Evolutionary conservation across 2,329 filamentous ascomycete species (phyloP).

Genomic region (Trichocomaceae sp.): DNA sequence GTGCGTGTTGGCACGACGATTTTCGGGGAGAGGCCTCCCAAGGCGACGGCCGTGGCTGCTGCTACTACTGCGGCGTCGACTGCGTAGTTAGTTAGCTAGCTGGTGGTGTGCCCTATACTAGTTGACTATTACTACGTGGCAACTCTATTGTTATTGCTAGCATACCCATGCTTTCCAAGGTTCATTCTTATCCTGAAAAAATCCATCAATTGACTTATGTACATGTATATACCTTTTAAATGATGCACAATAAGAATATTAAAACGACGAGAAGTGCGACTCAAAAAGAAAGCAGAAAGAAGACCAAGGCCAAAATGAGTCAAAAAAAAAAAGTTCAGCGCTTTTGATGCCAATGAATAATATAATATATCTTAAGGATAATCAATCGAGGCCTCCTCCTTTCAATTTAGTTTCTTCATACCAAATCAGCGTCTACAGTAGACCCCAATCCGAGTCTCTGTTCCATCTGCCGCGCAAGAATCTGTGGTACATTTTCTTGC

Average conservation of each 20-base stretch:
- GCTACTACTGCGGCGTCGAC: background rate
- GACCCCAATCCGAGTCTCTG: slow-evolving; percentile 61
- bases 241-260: slow-evolving; percentile 10
- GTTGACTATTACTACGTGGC: background rate
- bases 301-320: background rate
- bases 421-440: slow-evolving; percentile 13
- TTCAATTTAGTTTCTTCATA: background rate
- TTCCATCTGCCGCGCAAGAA: slow-evolving; percentile 81
- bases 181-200: background rate
- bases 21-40: slow-evolving; percentile 75
- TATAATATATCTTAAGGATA: background rate
- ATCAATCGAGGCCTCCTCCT: background rate
- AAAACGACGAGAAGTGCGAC: background rate
- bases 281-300: background rate
- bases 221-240: slow-evolving; percentile 10
- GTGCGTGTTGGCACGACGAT: slow-evolving; percentile 91
- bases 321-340: background rate
- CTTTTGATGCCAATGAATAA: slow-evolving; percentile 3
- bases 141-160: background rate
- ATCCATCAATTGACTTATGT: slow-evolving; percentile 1
- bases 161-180: too few relatives aligned
- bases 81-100: background rate
- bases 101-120: background rate
- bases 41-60: slow-evolving; percentile 62
- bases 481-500: slow-evolving; percentile 75